Base-by-base conservation (phyloP, 2,329 filamentous ascomycete genomes). In the Xylariales sp. region DNA sequence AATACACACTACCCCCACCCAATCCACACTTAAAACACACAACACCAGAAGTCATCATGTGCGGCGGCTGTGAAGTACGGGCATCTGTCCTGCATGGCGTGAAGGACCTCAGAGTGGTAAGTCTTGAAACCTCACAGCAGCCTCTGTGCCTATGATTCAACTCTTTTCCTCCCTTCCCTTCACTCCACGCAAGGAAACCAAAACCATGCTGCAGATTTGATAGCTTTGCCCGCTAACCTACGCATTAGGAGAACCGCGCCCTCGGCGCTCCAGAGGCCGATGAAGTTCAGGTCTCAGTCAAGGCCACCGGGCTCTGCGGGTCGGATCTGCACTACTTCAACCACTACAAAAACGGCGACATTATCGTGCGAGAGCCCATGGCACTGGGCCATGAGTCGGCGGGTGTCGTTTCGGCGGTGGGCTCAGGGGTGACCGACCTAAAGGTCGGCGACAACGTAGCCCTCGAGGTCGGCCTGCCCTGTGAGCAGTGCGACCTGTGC, bases 381-480 rank as follows among this genome's bases (percentile, higher is more conserved):
- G 66, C 63, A 7, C 59, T 71, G 34, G 83, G 83, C 48, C 83
- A 87, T 54, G 81, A 85, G 57, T 83, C 79, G 15, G 74, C 79
- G n/a, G 83, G 83, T 29, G 67, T 83, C 18, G 69, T 88, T 43
- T 67, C 70, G 38, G 64, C 72, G 16, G 69, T 84, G 18, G 83
- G 83, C 29, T 62, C 73, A 15, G 66, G 63, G 18, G 80, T 85
- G 23, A 75, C 62, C 2, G 10, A 34, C 3, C 61, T 87, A 25
- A 72, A 74, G 46, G 67, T 76, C 23, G 84, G 84, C 40, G 88
- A 94, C 59, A 74, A 72, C 16, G 87, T 93, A 16, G 76, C 77
- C 5, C 67, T 78, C 14, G 74, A 78, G 49, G 73, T 77, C 35
- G 75, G 74, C 21, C 59, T 76, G 33, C 69, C 74, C 2, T 78